Conservation (phyloP, 2,329 filamentous ascomycete species). For the Xylariaceae sp. region DNA sequence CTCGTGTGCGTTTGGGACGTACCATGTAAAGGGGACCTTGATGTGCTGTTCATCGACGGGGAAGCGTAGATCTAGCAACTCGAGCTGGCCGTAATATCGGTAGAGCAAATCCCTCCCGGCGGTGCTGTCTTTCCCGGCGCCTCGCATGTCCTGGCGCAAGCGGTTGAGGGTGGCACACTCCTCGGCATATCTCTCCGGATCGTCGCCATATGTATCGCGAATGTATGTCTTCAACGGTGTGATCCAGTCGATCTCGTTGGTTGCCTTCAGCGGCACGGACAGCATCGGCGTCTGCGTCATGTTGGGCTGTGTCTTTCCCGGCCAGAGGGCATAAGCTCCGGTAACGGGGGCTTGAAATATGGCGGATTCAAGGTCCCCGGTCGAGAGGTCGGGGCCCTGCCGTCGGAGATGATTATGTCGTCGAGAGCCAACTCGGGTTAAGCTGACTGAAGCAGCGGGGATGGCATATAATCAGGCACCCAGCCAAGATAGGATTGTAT, state of each 20-base stretch:
- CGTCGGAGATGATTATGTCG: no score
- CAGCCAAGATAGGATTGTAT: no score
- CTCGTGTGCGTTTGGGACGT: constrained; percentile 21
- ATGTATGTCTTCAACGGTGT: constrained; percentile 89
- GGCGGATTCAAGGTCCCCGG: no score
- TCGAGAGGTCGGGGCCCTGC: no score
- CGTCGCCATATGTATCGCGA: constrained; percentile 86
- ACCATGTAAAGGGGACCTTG: constrained; percentile 98
- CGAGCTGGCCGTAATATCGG: constrained; percentile 94
- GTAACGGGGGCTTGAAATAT: no score
- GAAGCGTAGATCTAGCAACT: constrained; percentile 87
- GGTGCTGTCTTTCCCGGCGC: constrained; percentile 92
- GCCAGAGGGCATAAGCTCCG: no score
- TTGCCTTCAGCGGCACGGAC: constrained; percentile 83
- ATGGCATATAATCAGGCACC: no score
- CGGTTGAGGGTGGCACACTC: constrained; percentile 93
- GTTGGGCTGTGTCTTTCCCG: constrained; percentile 11
- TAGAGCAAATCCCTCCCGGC: constrained; percentile 90
- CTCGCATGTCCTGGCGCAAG: constrained; percentile 94
- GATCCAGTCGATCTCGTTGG: constrained; percentile 98
- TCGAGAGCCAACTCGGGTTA: no score
- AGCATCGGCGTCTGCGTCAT: constrained; percentile 93
- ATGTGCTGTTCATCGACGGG: constrained; percentile 98
- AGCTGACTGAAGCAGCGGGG: no score
- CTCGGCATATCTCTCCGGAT: constrained; percentile 90